These are phyloP conservation scores for Phyllosticta citrichinensis DNA, from an alignment of 2,329 filamentous ascomycete genomes.

Conservation along the genomic window DNA sequence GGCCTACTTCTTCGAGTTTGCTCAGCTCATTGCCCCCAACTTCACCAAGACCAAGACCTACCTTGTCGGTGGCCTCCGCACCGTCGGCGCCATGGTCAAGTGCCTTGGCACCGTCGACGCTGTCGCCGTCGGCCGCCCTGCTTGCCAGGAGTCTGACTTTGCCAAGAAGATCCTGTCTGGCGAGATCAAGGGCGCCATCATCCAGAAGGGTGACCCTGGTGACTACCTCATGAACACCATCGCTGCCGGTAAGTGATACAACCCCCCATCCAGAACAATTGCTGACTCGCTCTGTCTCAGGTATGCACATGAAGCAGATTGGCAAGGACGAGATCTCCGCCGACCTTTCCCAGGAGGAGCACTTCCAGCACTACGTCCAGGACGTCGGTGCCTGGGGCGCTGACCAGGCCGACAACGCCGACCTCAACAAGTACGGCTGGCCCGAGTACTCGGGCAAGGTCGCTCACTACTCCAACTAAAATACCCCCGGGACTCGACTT, in stretches of 20 bases:
- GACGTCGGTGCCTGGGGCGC: constrained; percentile 38
- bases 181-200: constrained; percentile 23
- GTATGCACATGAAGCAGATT: constrained; percentile 9
- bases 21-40: constrained; percentile 40
- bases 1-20: constrained; percentile 48
- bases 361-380: constrained; percentile 38
- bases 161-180: constrained; percentile 37
- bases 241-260: constrained; percentile 1
- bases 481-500: neutral
- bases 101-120: constrained; percentile 48
- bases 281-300: neutral
- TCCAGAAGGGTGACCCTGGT: constrained; percentile 8
- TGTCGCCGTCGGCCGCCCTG: constrained; percentile 47
- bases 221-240: constrained; percentile 11
- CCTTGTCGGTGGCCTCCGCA: constrained; percentile 47
- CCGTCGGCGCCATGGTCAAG: constrained; percentile 44
- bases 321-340: constrained; percentile 41
- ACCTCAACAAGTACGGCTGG: constrained; percentile 34
- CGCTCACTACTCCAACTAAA: constrained; percentile 24
- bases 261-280: neutral
- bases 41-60: constrained; percentile 46
- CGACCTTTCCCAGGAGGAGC: constrained; percentile 41
- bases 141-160: constrained; percentile 42
- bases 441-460: constrained; percentile 31
- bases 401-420: constrained; percentile 31